A percentile compares a stretch with the other conserved stretches of the same genome.
phyloP scores from a whole-genome alignment of 345 rosid genomes.

The Sisymbrium irio region DNA sequence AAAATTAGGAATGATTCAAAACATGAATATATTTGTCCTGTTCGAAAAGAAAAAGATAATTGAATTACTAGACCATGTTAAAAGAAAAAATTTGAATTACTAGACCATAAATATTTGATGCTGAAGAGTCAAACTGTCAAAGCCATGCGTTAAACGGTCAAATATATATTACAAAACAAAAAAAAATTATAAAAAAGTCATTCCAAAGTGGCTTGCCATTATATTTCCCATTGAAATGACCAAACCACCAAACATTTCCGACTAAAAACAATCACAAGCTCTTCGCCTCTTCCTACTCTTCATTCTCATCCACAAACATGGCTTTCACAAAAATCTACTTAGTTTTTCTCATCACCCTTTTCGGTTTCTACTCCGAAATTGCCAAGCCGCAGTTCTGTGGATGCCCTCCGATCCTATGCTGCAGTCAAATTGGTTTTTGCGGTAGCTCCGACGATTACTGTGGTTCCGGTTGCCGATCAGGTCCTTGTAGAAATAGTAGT shows the following conservation, averaged over 20 bases:
- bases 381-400: constrained; percentile 39
- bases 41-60: background rate
- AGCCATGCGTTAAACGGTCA: background rate
- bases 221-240: background rate
- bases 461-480: constrained; percentile 40
- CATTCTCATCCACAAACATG: constrained; percentile 19
- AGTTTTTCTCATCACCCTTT: constrained; percentile 8
- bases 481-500: constrained; percentile 42
- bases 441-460: constrained; percentile 22
- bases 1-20: background rate
- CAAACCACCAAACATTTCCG: background rate
- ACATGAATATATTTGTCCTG: background rate
- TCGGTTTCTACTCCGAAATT: background rate
- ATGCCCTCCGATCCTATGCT: constrained; percentile 38
- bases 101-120: background rate
- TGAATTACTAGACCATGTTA: background rate
- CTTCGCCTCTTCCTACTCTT: background rate
- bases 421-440: constrained; percentile 36
- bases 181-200: no score
- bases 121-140: background rate
- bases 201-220: background rate
- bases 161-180: no score
- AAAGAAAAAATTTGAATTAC: background rate
- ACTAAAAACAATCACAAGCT: background rate
- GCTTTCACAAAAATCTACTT: background rate